A percentile compares a stretch with the other conserved stretches of the same genome.
Conservation (phyloP, 2,329 filamentous ascomycete species). For the Phialophora expanda region DNA sequence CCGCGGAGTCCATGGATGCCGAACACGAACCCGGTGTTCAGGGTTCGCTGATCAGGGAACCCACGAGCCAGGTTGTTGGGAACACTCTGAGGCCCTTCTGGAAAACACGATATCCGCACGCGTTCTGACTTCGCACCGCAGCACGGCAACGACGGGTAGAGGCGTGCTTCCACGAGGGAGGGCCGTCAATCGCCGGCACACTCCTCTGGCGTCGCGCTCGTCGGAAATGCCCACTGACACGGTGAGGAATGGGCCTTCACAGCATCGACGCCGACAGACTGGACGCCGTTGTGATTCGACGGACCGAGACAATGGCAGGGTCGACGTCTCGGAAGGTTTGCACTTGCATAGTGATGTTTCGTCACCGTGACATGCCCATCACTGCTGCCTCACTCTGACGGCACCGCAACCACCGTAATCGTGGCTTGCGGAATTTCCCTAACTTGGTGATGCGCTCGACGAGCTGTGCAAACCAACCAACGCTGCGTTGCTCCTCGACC, state of each 20-base stretch:
- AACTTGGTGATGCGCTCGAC: not conserved
- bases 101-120: not conserved
- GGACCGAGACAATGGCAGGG: not conserved
- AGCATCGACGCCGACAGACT: slow-evolving; percentile 3
- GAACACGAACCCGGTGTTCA: not conserved
- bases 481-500: not conserved
- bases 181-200: not conserved
- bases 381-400: not conserved
- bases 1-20: not conserved
- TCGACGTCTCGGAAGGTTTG: not conserved
- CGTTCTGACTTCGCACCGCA: not conserved
- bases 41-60: slow-evolving; percentile 1
- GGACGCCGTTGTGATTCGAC: not conserved
- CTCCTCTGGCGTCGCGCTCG: not conserved
- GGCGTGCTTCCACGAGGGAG: not conserved
- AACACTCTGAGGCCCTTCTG: not conserved
- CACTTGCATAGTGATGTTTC: not conserved
- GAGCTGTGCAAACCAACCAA: not conserved
- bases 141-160: not conserved
- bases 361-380: not conserved
- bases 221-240: not conserved
- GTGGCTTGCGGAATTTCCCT: slow-evolving; percentile 1
- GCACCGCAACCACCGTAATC: too few species aligned
- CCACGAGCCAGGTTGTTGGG: slow-evolving; percentile 5
- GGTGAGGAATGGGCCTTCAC: not conserved